Conservation (phyloP, 371 early-diverging fungal genomes). For the Circinella umbellata region DNA sequence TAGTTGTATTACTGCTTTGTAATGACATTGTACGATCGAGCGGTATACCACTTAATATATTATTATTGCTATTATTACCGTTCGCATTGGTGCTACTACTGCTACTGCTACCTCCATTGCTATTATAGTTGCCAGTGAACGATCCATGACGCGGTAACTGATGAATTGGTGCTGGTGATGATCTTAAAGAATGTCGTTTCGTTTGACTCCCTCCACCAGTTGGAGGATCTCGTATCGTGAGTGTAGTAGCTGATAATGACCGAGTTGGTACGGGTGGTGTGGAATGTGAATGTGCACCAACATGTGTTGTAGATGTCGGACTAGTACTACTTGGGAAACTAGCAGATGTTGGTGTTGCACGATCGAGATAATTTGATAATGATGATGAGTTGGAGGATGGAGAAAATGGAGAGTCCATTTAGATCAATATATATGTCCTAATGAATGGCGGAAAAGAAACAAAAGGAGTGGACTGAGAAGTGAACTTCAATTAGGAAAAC, state of each 20-base stretch:
- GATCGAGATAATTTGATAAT: constrained; percentile 29
- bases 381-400: constrained; percentile 36
- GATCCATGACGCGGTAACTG: constrained; percentile 20
- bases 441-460: too few relatives aligned
- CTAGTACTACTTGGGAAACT: constrained; percentile 14
- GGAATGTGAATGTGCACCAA: neutral
- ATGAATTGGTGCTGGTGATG: constrained; percentile 24
- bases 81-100: constrained; percentile 4
- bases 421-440: neutral
- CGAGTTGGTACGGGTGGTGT: constrained; percentile 27
- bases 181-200: constrained; percentile 37
- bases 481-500: too few relatives aligned
- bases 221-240: constrained; percentile 38
- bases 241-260: constrained; percentile 34
- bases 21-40: constrained; percentile 13
- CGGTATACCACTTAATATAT: neutral
- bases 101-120: neutral
- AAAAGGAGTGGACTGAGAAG: too few relatives aligned
- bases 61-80: too few relatives aligned
- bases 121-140: constrained; percentile 20
- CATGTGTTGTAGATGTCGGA: constrained; percentile 14
- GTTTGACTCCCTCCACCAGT: constrained; percentile 46
- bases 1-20: constrained; percentile 1
- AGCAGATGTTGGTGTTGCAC: constrained; percentile 20
- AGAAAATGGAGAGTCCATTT: constrained; percentile 18